These are phyloP conservation scores for Fusarium tuaranense DNA, from an alignment of 2,329 filamentous ascomycete species.

Conservation along the genomic window DNA sequence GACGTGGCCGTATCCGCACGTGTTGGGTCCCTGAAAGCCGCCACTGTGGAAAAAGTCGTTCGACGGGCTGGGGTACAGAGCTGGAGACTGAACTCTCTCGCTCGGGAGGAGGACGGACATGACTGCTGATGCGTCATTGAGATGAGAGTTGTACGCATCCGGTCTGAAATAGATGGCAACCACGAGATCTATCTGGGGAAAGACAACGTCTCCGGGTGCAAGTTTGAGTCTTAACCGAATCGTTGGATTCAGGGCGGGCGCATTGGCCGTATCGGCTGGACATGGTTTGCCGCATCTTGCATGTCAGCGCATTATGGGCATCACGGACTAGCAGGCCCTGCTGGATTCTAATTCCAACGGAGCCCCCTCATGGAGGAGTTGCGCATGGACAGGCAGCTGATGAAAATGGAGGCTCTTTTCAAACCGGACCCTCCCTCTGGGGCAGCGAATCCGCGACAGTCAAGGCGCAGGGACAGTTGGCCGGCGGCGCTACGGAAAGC, in stretches of 20 bases:
- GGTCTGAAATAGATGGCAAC: not conserved
- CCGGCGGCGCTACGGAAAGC: constrained; percentile 17
- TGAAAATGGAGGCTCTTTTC: constrained; percentile 20
- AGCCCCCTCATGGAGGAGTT: constrained; percentile 17
- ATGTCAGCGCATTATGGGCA: constrained; percentile 30
- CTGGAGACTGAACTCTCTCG: not conserved
- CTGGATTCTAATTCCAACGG: constrained; percentile 1
- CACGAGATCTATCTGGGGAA: not conserved
- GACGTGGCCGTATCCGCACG: constrained; percentile 24
- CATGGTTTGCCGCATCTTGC: constrained; percentile 31
- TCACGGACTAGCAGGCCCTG: constrained; percentile 18
- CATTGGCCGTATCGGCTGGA: constrained; percentile 35
- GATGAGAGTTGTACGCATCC: not conserved
- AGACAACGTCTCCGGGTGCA: constrained; percentile 13
- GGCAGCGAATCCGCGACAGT: constrained; percentile 12
- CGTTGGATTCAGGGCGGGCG: constrained; percentile 37
- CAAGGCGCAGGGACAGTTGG: constrained; percentile 26
- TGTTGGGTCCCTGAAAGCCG: constrained; percentile 11
- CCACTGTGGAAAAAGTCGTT: constrained; percentile 14
- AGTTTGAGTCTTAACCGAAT: constrained; percentile 26
- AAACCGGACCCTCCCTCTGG: constrained; percentile 8
- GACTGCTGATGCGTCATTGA: not conserved
- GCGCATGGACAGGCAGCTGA: constrained; percentile 19
- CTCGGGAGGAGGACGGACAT: not conserved
- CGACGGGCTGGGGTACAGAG: constrained; percentile 9